Evolutionary conservation across 345 rosid species (phyloP), one percentile per base, ranked within the genome.

Genomic region (Laguncularia racemosa): DNA sequence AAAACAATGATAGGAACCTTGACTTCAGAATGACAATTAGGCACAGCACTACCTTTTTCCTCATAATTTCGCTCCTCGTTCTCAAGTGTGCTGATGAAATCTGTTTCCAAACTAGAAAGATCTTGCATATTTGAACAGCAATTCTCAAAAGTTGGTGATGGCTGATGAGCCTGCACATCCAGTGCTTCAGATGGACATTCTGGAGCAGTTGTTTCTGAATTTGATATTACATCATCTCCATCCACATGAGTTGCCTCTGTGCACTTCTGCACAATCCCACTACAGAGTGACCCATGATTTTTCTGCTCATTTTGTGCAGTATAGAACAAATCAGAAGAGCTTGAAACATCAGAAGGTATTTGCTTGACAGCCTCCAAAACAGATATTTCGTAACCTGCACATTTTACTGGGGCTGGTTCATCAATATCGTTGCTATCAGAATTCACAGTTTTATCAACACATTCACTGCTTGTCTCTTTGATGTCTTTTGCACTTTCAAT

Each of bases 11-110:
- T 63, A 69, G 69, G 62, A 61, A 66, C 59, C 56, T 58, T 55
- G 60, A 61, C 64, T 62, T 71, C 80, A 20, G 82, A 75, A 46
- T 71, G 74, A 74, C 73, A 63, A 71, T 67, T 66, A 64, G 66
- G 66, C 56, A 58, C 66, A 13, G 61, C 72, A 48, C 59, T 56
- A 70, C 69, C 64, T 69, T 78, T 69, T 52, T 63, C 78, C 66
- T 74, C 83, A 67, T 48, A 54, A 65, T 65, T 60, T 14, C 59
- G 59, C 51, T 53, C 61, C 53, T 61, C 57, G 46, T 54, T 53
- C 45, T 78, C 75, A 60, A 49, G 73, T 44, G 67, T 60, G 53
- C 55, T 53, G 57, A 62, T 65, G 66, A 74, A 71, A 69, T 62
- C 63, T 54, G 63, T 44, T 26, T 62, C 73, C 60, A 69, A 68